These are phyloP conservation scores for Eimeria brunetti DNA, from an alignment of 169 alveolate species.

Conservation along the genomic window DNA sequence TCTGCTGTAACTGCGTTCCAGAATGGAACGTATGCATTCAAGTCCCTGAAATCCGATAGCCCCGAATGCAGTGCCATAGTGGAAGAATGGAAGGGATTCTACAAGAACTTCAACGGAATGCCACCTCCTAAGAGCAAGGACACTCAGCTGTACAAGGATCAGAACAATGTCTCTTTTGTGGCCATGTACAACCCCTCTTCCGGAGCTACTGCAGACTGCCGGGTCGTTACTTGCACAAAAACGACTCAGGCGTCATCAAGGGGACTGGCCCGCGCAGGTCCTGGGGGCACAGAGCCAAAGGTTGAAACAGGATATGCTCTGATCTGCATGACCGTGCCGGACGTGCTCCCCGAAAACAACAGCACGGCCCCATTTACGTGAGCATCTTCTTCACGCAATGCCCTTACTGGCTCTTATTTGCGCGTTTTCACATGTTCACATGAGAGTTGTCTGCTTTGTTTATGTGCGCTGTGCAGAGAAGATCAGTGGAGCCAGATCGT, in stretches of 20 bases:
- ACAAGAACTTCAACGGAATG: not conserved
- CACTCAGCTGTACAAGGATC: not conserved
- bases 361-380: not conserved
- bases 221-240: not conserved
- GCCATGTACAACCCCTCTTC: slow-evolving; percentile 14
- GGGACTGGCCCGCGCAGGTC: too few species aligned
- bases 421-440: too few species aligned
- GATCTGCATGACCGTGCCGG: not conserved
- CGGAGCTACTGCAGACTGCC: not conserved
- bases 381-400: not conserved
- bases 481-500: not conserved
- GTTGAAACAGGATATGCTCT: not conserved
- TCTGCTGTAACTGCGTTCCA: not conserved
- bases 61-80: not conserved
- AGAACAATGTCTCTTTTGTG: not conserved
- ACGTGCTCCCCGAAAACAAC: not conserved
- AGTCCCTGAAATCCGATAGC: not conserved
- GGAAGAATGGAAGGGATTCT: not conserved
- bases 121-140: not conserved
- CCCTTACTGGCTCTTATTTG: not conserved
- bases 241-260: too few species aligned
- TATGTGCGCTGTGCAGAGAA: not conserved
- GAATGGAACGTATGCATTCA: not conserved
- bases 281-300: too few species aligned
- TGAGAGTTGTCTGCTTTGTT: not conserved